Evolutionary conservation across 352 stramenopile species (phyloP), one percentile per base, ranked within the genome.

Genomic region (Thalassiosira livingstoniorum): DNA sequence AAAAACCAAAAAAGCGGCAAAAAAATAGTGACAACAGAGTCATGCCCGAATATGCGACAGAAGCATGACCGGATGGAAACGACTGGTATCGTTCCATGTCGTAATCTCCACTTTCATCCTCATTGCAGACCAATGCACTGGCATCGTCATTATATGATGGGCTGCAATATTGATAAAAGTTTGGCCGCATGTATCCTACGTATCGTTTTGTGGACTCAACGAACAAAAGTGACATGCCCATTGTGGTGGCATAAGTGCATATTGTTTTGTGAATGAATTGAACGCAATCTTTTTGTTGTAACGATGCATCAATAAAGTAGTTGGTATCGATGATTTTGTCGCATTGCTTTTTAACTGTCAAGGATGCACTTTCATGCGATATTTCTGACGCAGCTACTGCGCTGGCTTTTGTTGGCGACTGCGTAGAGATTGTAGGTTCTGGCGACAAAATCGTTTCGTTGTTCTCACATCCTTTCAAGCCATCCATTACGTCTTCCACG

Each of bases 131-230:
- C 5, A 58, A 25, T 25, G 21, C 21, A 29, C 21, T n/a, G 4
- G 21, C 47, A 29, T 58, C 47, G n/a, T 11, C 27, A 27, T 27
- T 27, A n/a, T 58, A 58, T 23, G 21, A 11, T 58, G 47, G 47
- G 27, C 21, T 4, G n/a, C 47, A 58, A 29, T 29, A 58, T 58
- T 58, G 47, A 58, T 58, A 58, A 27, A 58, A 58, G n/a, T 58
- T 58, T 25, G 47, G 47, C 5, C 47, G 11, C 47, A 58, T 58
- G n/a, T 58, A 58, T n/a, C 47, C 47, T 5, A 58, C 47, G 47
- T 58, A 58, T 58, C 47, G 47, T 27, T 58, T 58, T 15, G n/a
- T 58, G n/a, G 47, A 58, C 21, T 58, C 47, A 23, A n/a, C 27
- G n/a, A 58, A 23, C 4, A 58, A 23, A 7, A 58, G 47, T 29